Conservation (phyloP, 2,329 filamentous ascomycete genomes). For the Talaromyces sp. region DNA sequence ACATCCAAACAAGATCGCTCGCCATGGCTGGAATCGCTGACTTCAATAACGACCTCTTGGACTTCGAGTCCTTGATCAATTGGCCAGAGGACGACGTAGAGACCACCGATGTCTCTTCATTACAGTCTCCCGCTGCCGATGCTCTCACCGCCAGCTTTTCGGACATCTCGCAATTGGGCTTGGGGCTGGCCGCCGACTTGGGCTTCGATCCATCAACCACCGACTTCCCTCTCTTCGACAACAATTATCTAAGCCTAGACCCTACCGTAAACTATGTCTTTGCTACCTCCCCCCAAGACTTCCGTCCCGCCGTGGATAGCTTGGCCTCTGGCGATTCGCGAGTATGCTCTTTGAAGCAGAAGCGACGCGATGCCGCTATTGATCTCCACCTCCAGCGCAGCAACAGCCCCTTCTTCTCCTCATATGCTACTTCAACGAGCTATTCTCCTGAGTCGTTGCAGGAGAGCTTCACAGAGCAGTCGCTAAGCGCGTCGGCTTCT, state of each 20-base stretch:
- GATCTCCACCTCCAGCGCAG: conserved; percentile 37
- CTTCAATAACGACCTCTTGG: conserved; percentile 24
- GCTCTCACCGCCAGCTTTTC: not conserved
- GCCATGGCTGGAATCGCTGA: not conserved
- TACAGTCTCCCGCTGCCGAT: not conserved
- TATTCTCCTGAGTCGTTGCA: conserved; percentile 21
- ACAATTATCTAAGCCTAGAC: not conserved
- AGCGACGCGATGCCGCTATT: conserved; percentile 39
- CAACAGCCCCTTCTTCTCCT: conserved; percentile 24
- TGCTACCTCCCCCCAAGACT: conserved; percentile 4
- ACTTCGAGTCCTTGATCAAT: conserved; percentile 32
- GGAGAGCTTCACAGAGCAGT: conserved; percentile 12
- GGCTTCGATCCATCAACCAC: not conserved
- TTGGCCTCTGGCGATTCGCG: conserved; percentile 31
- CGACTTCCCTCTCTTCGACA: not conserved
- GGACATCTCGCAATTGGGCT: not conserved
- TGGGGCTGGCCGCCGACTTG: not conserved
- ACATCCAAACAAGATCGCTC: not conserved
- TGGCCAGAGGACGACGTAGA: conserved; percentile 23
- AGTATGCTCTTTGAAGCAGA: conserved; percentile 33
- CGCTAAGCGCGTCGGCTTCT: conserved; percentile 2
- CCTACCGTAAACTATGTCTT: not conserved
- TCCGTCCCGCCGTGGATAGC: conserved; percentile 16
- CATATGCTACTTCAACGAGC: conserved; percentile 23
- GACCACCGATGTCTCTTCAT: conserved; percentile 8